Base-by-base conservation (phyloP, 1,284 basidiomycete species). In the Volvariella surrecta region DNA sequence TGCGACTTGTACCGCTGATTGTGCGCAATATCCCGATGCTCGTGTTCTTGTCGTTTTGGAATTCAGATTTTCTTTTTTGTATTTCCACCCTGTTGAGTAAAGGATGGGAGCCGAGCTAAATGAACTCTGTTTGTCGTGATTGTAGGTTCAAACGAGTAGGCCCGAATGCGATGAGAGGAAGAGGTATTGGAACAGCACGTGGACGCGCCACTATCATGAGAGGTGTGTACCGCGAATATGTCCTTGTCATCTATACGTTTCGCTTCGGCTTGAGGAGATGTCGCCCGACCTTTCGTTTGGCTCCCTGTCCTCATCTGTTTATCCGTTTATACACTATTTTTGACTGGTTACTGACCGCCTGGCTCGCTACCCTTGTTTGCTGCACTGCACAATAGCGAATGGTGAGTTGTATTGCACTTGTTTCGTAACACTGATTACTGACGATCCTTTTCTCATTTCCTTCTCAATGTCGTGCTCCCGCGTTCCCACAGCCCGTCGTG, bases 181-280 rank as follows among this genome's bases (percentile, higher is more conserved):
- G 95, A 53, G 96, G 96, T 82, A 99, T 99, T 60, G 96, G 96
- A 60, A 96, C 93, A 56, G 92, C 92, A 45, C 86, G 91, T 77
- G 91, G 91, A 62, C 82, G 92, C 61, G 92, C 92, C 28, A 95
- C 92, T n/a, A 94, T 95, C 55, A 90, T 93, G 85, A 73, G 91
- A 64, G 92, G 86, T 86, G 52, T 54, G 76, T 70, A 45, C 35
- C 53, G 6, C 24, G 6, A 28, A 28, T 6, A 6, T 30, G 45
- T 42, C 43, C 18, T 35, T 28, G 11, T 28, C 24, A 6, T 28
- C 24, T 11, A 28, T 28, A 6, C 11, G 11, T 28, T 28, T 28
- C 24, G 11, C 11, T 28, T 28, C 24, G 24, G 24, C 24, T 28
- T 28, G 24, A 11, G 11, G 24, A 28, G 6, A 28, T 6, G n/a